Base-by-base conservation (phyloP, 2,329 filamentous ascomycete species). In the Ophiostoma himal-ulmi region DNA sequence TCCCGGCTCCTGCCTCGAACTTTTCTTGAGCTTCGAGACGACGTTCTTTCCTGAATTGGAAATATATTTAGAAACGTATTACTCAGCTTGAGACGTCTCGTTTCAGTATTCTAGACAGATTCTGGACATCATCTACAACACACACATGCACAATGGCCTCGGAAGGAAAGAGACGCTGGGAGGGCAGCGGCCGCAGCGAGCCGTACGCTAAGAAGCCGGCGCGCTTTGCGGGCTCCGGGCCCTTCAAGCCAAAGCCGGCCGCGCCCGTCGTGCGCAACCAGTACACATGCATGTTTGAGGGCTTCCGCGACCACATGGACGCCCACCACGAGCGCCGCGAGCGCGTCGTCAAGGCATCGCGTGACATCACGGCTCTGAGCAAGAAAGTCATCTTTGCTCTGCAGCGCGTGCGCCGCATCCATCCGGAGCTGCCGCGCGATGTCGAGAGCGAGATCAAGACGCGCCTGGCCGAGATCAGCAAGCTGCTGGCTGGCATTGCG, bases 341-440 rank as follows among this genome's bases (percentile, higher is more conserved):
- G 81, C 88, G 91, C 69, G 88, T 97, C 75, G 91, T 96, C 77
- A 99, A 98, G 82, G 90, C 89, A 1, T 96, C 92, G 10, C 85
- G 94, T 73, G 95, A 99, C 79, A 91, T 99, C 71, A 99, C 95
- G 7, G 93, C 93, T 0, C 83, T 93, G 69, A 97, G 93, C 80
- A 99, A 99, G 84, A 99, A 98, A 82, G 96, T 98, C 71, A 95
- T 95, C 75, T 95, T 95, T 79, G 87, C 91, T 0, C 81, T 95
- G n/a, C 92, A 95, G 80, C 87, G 92, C 76, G 86, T 91, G 70
- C 89, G 90, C 74, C 82, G 82, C 54, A 82, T 89, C 67, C 85
- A 87, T 73, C 80, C 85, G 71, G 81, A 86, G 14, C 82, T 97
- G 30, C 92, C 93, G 0, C 78, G 83, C 44, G 84, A 88, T 74